A percentile compares a stretch with the other conserved stretches of the same genome.
Evolutionary conservation across 2,329 filamentous ascomycete genomes (phyloP).

Genomic region (Harringtonia lauricola): DNA sequence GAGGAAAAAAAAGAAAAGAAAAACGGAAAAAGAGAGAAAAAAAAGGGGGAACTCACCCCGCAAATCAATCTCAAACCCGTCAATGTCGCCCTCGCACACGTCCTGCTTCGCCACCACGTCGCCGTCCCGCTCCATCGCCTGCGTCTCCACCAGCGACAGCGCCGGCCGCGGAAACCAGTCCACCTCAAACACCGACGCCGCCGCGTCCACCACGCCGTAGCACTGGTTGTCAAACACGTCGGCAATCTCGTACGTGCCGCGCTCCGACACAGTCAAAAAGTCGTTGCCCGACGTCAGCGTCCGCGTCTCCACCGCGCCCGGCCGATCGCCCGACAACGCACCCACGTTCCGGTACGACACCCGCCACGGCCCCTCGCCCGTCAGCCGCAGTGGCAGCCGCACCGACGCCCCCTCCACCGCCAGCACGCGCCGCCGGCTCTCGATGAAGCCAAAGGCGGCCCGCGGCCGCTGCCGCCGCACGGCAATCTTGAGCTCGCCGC

Average conservation of each 20-base stretch:
- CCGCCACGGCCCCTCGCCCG: conserved; percentile 76
- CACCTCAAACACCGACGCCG: conserved; percentile 66
- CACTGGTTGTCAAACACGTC: conserved; percentile 71
- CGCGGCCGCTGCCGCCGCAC: conserved; percentile 84
- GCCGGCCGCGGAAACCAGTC: conserved; percentile 76
- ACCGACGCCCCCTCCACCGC: conserved; percentile 67
- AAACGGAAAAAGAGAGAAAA: not conserved
- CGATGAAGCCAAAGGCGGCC: conserved; percentile 74
- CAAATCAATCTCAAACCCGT: conserved; percentile 72
- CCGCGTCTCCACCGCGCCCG: conserved; percentile 26
- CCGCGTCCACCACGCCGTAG: conserved; percentile 65
- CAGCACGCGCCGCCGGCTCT: conserved; percentile 64
- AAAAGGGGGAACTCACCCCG: conserved; percentile 42
- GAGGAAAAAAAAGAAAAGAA: not conserved
- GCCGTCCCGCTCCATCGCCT: conserved; percentile 40
- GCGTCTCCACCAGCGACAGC: conserved; percentile 54
- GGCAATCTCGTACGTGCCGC: conserved; percentile 71
- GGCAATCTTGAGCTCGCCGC: conserved; percentile 68
- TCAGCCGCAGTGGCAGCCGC: conserved; percentile 70
- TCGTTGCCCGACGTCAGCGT: conserved; percentile 53
- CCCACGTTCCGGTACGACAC: conserved; percentile 60
- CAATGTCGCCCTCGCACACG: conserved; percentile 90
- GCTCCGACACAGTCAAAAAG: conserved; percentile 49
- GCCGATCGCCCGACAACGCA: not conserved
- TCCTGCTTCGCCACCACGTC: conserved; percentile 60